phyloP scores from a whole-genome alignment of 225 moss, liverwort and hornwort species.

The Physcomitrium patens region DNA sequence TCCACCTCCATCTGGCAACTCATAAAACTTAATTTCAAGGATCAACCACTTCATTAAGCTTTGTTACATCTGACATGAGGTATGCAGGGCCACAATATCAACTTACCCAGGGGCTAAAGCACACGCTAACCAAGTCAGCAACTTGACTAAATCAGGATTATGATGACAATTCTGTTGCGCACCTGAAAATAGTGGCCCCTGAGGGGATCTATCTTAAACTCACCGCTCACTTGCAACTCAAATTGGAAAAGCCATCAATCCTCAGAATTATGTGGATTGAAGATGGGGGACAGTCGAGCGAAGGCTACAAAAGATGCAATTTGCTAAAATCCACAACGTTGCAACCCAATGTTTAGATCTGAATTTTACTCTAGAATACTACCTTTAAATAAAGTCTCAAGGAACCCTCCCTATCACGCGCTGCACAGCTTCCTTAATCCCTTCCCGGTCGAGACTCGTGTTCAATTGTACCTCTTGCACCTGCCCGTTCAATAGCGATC shows the following conservation, averaged over 20 bases:
- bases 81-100: conserved; percentile 4
- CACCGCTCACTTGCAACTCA: conserved; percentile 32
- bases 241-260: conserved; percentile 26
- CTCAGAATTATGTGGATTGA: conserved; percentile 22
- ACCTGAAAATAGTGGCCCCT: conserved; percentile 33
- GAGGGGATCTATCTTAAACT: conserved; percentile 17
- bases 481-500: conserved; percentile 42
- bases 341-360: conserved; percentile 21
- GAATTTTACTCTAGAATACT: conserved; percentile 18
- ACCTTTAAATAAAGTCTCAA: conserved; percentile 24
- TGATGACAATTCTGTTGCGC: conserved; percentile 37
- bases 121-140: conserved; percentile 27
- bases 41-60: conserved; percentile 27
- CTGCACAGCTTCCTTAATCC: conserved; percentile 96
- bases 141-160: conserved; percentile 39
- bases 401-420: conserved; percentile 93
- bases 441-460: conserved; percentile 83
- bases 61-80: conserved; percentile 29
- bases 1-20: conserved; percentile 4
- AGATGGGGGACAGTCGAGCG: conserved; percentile 23
- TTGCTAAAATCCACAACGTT: conserved; percentile 25
- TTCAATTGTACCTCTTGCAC: conserved; percentile 95
- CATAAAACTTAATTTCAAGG: conserved; percentile 12
- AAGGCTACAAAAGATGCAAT: conserved; percentile 31
- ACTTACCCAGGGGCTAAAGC: conserved; percentile 28